A percentile compares a stretch with the other conserved stretches of the same genome.
phyloP scores from a whole-genome alignment of 2,329 filamentous ascomycete genomes.

The Ciborinia camelliae region DNA sequence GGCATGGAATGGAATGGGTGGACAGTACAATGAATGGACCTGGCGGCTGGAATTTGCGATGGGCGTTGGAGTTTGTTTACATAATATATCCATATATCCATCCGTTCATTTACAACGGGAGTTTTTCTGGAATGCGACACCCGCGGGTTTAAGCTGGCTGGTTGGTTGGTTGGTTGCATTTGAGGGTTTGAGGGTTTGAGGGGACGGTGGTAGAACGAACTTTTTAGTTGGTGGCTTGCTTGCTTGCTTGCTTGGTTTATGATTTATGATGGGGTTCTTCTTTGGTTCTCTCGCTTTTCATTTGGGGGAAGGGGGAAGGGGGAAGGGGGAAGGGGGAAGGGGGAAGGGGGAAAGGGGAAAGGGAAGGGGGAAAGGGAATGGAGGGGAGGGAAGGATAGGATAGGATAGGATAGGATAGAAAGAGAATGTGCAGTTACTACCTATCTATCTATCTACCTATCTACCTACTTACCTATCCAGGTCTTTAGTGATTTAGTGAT shows the following conservation, averaged over 20 bases:
- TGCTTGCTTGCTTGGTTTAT: too few relatives aligned
- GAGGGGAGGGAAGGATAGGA: neutral
- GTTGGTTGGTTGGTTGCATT: neutral
- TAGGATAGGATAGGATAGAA: neutral
- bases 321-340: neutral
- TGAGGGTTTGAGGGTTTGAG: neutral
- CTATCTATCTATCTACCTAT: too few relatives aligned
- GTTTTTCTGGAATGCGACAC: constrained; percentile 9
- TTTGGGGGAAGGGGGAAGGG: constrained; percentile 18
- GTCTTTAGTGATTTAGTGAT: too few relatives aligned
- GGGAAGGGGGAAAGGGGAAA: neutral
- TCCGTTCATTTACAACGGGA: constrained; percentile 6
- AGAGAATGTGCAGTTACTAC: neutral
- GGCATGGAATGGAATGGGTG: neutral
- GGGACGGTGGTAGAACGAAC: too few relatives aligned
- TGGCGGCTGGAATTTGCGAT: neutral
- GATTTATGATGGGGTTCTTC: neutral
- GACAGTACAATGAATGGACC: neutral
- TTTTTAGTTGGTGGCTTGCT: too few relatives aligned
- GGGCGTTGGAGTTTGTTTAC: too few relatives aligned
- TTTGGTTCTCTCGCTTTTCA: neutral
- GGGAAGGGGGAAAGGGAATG: neutral
- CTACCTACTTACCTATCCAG: too few relatives aligned
- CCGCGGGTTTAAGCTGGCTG: too few relatives aligned
- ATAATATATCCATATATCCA: constrained; percentile 10